Conservation (phyloP, 441 rosid species). For the Adansonia gregorii region DNA sequence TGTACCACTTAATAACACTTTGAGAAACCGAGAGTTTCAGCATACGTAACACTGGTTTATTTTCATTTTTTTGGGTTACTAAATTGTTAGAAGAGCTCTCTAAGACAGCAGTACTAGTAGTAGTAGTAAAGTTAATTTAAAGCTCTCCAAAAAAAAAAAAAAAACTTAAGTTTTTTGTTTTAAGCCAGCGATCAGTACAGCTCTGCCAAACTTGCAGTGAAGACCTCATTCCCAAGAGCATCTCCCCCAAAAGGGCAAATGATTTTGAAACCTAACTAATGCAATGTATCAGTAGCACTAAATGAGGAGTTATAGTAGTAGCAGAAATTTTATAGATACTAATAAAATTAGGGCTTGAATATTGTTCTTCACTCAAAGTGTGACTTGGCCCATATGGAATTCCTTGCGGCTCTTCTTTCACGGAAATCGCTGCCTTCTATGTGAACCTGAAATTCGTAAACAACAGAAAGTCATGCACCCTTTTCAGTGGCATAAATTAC, state of each 20-base stretch:
- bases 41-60: neutral
- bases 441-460: slow-evolving; percentile 55
- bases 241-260: slow-evolving; percentile 36
- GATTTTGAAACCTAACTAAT: slow-evolving; percentile 29
- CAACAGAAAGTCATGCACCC: slow-evolving; percentile 44
- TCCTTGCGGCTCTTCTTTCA: slow-evolving; percentile 81
- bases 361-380: slow-evolving; percentile 51
- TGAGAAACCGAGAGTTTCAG: neutral
- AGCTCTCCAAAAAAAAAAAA: neutral
- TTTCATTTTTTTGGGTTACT: neutral
- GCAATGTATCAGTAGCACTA: slow-evolving; percentile 29
- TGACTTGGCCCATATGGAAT: slow-evolving; percentile 65
- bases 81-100: neutral
- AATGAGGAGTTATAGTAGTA: neutral
- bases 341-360: neutral
- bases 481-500: slow-evolving; percentile 39
- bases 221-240: slow-evolving; percentile 51
- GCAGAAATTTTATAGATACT: neutral
- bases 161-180: neutral
- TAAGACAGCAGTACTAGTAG: neutral
- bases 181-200: slow-evolving; percentile 12
- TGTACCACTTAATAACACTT: neutral
- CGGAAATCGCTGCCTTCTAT: slow-evolving; percentile 65
- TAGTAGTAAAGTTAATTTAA: neutral
- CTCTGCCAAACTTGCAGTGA: slow-evolving; percentile 32